phyloP scores from a whole-genome alignment of 805 yeast genomes.

The Metschnikowia colocasiae region DNA sequence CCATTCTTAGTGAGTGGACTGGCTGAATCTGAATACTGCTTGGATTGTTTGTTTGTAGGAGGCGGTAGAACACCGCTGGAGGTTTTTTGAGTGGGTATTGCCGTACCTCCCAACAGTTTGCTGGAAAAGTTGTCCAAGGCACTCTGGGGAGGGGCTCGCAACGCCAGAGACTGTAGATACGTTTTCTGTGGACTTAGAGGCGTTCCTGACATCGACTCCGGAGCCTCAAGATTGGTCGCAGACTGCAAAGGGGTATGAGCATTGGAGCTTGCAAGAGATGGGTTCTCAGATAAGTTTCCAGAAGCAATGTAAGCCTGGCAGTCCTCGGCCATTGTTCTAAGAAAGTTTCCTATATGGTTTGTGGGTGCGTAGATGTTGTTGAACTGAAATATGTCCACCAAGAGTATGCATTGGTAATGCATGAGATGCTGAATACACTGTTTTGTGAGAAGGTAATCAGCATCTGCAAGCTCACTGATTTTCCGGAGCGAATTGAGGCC shows the following conservation, averaged over 20 bases:
- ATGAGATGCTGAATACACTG: slow-evolving; percentile 88
- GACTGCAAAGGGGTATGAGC: slow-evolving; percentile 3
- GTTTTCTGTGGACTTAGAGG: slow-evolving; percentile 1
- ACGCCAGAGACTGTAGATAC: background rate
- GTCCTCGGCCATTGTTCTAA: slow-evolving; percentile 65
- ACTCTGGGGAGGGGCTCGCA: slow-evolving; percentile 7
- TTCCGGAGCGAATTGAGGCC: slow-evolving; percentile 80
- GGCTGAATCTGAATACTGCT: slow-evolving; percentile 6
- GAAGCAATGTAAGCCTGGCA: slow-evolving; percentile 79
- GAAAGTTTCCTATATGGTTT: slow-evolving; percentile 64
- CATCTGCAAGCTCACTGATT: slow-evolving; percentile 75
- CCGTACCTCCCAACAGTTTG: background rate
- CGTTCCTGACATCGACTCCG: background rate
- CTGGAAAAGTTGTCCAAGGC: background rate
- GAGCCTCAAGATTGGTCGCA: background rate
- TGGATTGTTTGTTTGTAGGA: background rate
- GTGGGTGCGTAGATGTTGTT: slow-evolving; percentile 87
- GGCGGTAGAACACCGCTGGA: background rate
- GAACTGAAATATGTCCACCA: slow-evolving; percentile 87
- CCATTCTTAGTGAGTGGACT: slow-evolving; percentile 11
- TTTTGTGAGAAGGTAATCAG: slow-evolving; percentile 72
- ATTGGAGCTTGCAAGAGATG: background rate
- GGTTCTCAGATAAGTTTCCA: slow-evolving; percentile 14
- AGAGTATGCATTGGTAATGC: slow-evolving; percentile 81
- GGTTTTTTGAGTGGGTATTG: background rate